phyloP scores from a whole-genome alignment of 345 rosid species.

The Melaleuca quinquenervia region DNA sequence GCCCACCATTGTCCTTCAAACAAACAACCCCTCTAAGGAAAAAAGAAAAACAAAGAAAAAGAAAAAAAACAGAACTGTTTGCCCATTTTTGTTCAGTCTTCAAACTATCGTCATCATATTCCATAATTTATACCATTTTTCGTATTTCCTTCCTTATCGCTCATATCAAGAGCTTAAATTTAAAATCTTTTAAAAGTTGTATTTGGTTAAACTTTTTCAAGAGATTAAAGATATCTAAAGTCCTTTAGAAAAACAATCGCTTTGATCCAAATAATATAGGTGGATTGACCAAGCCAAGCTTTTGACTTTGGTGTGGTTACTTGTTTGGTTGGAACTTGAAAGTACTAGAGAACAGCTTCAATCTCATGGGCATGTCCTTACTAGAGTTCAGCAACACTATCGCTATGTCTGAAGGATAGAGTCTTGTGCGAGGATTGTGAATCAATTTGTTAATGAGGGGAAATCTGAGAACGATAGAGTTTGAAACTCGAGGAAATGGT shows the following conservation, averaged over 20 bases:
- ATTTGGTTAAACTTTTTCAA: too few species aligned
- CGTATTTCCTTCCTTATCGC: too few species aligned
- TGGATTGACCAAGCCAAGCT: not conserved
- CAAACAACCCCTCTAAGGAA: too few species aligned
- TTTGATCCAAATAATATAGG: not conserved
- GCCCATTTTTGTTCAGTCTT: too few species aligned
- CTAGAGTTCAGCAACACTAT: not conserved
- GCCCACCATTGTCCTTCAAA: not conserved
- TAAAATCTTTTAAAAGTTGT: not conserved
- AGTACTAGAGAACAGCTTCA: not conserved
- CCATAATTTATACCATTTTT: not conserved
- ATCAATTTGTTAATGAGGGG: not conserved
- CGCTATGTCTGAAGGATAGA: not conserved
- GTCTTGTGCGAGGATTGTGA: not conserved
- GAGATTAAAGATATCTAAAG: too few species aligned
- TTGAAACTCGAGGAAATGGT: not conserved
- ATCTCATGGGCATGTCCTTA: not conserved
- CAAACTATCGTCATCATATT: too few species aligned
- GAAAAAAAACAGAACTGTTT: too few species aligned
- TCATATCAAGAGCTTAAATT: not conserved
- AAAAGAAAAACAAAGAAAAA: too few species aligned
- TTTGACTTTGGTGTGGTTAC: not conserved
- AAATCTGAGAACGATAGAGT: not conserved
- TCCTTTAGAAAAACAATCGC: too few species aligned
- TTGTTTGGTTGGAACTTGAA: too few species aligned